Evolutionary conservation across 257 asterid species (phyloP).

Genomic region (Verbena officinalis): DNA sequence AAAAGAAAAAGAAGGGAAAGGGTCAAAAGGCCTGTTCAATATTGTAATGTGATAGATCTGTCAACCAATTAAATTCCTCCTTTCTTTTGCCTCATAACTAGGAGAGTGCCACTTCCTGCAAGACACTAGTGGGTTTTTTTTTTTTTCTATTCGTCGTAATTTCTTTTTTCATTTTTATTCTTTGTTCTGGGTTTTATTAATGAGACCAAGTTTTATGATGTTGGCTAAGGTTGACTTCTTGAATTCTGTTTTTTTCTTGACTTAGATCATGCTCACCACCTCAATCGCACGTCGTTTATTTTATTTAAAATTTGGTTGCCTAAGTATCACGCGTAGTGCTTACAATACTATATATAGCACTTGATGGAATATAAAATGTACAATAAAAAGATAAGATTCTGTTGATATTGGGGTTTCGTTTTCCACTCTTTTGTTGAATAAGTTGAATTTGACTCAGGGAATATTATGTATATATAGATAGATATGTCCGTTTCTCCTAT

Average conservation of each 20-base stretch:
- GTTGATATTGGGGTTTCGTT: conserved; percentile 25
- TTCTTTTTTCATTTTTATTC: conserved; percentile 17
- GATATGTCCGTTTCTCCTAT: conserved; percentile 1
- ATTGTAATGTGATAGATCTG: conserved; percentile 53
- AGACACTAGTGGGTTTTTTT: conserved; percentile 43
- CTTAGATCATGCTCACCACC: conserved; percentile 26
- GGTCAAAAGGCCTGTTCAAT: conserved; percentile 66
- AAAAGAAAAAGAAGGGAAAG: conserved; percentile 63
- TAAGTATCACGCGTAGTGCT: conserved; percentile 34
- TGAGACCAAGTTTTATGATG: conserved; percentile 42
- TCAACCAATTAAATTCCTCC: conserved; percentile 29
- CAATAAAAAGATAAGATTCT: conserved; percentile 27
- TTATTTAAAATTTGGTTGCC: conserved; percentile 24
- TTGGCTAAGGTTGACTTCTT: conserved; percentile 35
- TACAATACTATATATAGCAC: conserved; percentile 18
- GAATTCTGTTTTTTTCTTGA: conserved; percentile 21
- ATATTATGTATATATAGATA: too few relatives aligned
- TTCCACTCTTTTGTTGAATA: conserved; percentile 20
- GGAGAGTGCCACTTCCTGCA: conserved; percentile 46
- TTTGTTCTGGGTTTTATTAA: conserved; percentile 35
- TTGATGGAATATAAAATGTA: neutral
- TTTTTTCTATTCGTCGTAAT: conserved; percentile 40
- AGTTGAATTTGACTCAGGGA: conserved; percentile 16
- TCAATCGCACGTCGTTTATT: neutral
- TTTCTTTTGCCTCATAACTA: conserved; percentile 48